These are phyloP conservation scores for Quaeritorhiza haematococci DNA, from an alignment of 371 early-diverging fungal species.

Conservation along the genomic window DNA sequence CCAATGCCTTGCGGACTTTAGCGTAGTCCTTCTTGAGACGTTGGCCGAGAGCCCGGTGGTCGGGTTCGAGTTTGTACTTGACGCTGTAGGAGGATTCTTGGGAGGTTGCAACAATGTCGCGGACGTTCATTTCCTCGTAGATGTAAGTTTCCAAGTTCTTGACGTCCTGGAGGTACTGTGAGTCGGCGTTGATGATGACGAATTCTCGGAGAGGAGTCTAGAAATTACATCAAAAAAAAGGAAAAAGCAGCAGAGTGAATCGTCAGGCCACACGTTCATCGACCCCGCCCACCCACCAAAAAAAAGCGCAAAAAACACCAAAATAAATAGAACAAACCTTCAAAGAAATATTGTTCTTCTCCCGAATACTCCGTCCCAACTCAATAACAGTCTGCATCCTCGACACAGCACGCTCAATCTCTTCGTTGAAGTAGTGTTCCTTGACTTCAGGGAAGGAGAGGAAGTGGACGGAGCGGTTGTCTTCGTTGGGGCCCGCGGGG, in stretches of 20 bases:
- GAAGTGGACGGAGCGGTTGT: conserved; percentile 88
- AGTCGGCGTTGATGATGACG: conserved; percentile 84
- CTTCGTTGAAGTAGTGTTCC: conserved; percentile 91
- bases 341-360: conserved; percentile 87
- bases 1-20: conserved; percentile 86
- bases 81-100: conserved; percentile 91
- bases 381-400: conserved; percentile 98
- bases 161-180: conserved; percentile 85
- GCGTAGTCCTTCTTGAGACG: conserved; percentile 85
- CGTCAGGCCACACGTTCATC: no score
- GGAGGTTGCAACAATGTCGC: conserved; percentile 75
- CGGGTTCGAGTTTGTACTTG: conserved; percentile 85
- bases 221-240: no score
- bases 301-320: background rate
- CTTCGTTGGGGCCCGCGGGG: conserved; percentile 50
- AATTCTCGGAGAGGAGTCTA: conserved; percentile 92
- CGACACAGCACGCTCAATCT: conserved; percentile 88
- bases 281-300: no score
- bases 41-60: conserved; percentile 82
- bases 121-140: conserved; percentile 91
- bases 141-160: conserved; percentile 78
- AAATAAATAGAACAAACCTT: conserved; percentile 50
- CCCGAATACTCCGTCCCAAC: conserved; percentile 91
- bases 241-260: no score
- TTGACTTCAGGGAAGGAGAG: conserved; percentile 88